phyloP scores from a whole-genome alignment of 805 yeast genomes.

The Yarrowia yakushimensis region DNA sequence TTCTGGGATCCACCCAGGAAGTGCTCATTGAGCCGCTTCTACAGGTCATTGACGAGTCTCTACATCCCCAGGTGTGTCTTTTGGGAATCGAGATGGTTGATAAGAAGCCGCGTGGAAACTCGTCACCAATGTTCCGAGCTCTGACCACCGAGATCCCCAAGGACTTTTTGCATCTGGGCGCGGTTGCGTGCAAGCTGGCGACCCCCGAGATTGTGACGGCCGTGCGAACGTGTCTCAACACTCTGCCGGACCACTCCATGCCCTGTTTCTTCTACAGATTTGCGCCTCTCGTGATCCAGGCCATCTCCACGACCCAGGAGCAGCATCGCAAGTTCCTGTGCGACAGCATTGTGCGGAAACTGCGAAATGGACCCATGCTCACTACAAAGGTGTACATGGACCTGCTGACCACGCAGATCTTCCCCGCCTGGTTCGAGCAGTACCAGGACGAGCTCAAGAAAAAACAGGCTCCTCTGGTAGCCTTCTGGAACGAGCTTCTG shows the following conservation, averaged over 20 bases:
- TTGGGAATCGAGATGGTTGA: not conserved
- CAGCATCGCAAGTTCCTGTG: not conserved
- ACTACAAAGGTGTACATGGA: not conserved
- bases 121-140: conserved; percentile 7
- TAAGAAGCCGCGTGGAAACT: not conserved
- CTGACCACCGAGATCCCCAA: not conserved
- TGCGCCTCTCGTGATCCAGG: conserved; percentile 4
- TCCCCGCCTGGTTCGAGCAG: not conserved
- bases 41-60: not conserved
- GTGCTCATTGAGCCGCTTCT: conserved; percentile 16
- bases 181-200: not conserved
- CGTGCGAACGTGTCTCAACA: not conserved
- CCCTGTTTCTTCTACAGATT: conserved; percentile 14
- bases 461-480: not conserved
- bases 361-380: not conserved
- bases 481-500: not conserved
- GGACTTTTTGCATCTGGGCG: not conserved
- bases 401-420: not conserved
- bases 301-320: not conserved
- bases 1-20: conserved; percentile 3
- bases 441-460: conserved; percentile 8
- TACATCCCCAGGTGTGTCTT: not conserved
- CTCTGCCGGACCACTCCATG: conserved; percentile 10
- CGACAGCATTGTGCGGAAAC: conserved; percentile 4
- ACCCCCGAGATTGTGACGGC: not conserved